Conservation (phyloP, 371 early-diverging fungal genomes). For the Mucor irregularis region DNA sequence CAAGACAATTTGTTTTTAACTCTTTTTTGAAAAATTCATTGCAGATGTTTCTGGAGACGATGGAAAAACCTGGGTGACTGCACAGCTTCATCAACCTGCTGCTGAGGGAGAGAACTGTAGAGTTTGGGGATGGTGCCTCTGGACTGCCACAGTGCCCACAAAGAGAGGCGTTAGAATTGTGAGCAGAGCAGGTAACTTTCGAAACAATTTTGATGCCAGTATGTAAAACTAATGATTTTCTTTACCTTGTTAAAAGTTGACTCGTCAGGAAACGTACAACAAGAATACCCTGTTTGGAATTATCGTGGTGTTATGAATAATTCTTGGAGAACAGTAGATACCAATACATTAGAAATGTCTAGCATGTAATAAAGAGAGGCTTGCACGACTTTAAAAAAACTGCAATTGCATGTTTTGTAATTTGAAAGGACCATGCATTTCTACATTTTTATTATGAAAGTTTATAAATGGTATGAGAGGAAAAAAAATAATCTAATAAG, state of each 20-base stretch:
- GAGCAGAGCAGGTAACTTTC: slow-evolving; percentile 68
- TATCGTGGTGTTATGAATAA: slow-evolving; percentile 86
- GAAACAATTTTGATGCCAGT: neutral
- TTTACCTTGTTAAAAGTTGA: slow-evolving; percentile 50
- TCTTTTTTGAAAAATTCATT: neutral
- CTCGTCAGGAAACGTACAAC: slow-evolving; percentile 76
- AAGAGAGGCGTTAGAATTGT: slow-evolving; percentile 44
- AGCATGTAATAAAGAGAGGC: slow-evolving; percentile 1
- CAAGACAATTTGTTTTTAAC: neutral
- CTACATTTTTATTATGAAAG: neutral
- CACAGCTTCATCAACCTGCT: slow-evolving; percentile 44
- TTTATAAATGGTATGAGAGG: slow-evolving; percentile 1
- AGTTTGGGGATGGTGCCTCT: slow-evolving; percentile 79
- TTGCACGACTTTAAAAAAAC: neutral
- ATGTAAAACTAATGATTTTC: neutral
- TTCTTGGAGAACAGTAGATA: slow-evolving; percentile 53
- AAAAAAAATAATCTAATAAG: neutral
- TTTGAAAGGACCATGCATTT: neutral
- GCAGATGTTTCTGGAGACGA: slow-evolving; percentile 80
- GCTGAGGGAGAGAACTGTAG: slow-evolving; percentile 22
- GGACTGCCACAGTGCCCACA: slow-evolving; percentile 58
- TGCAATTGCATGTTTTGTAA: neutral
- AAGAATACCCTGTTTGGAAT: slow-evolving; percentile 80
- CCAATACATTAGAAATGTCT: slow-evolving; percentile 7
- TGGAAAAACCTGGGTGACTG: slow-evolving; percentile 78